Percentiles rank a stretch among this genome's conserved stretches.
Conservation (phyloP, 768 basidiomycete genomes). For the Lentinula sp. region DNA sequence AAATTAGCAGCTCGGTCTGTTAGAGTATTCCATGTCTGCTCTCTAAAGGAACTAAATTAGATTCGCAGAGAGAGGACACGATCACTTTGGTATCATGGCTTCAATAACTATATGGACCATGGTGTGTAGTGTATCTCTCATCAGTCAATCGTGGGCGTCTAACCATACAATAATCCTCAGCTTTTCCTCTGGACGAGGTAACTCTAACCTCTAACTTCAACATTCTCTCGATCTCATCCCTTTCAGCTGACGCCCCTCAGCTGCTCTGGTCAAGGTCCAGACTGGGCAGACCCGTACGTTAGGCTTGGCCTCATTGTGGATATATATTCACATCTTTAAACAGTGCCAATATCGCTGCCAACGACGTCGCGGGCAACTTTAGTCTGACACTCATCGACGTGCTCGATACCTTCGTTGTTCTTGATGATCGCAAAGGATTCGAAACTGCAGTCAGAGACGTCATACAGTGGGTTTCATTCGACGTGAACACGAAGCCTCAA, state of each 20-base stretch:
- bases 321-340: constrained; percentile 8
- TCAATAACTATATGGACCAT: constrained; percentile 78
- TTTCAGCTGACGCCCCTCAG: constrained; percentile 79
- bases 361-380: constrained; percentile 94
- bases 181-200: constrained; percentile 87
- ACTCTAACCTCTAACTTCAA: background rate
- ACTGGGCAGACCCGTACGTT: constrained; percentile 76
- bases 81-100: constrained; percentile 88
- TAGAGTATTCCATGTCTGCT: background rate
- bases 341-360: constrained; percentile 69
- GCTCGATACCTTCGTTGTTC: constrained; percentile 86
- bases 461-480: constrained; percentile 80
- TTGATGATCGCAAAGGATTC: constrained; percentile 73
- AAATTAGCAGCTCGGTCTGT: constrained; percentile 53
- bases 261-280: constrained; percentile 83
- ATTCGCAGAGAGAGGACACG: constrained; percentile 56
- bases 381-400: constrained; percentile 79
- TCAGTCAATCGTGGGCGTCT: constrained; percentile 14
- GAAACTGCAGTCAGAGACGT: constrained; percentile 80
- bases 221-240: constrained; percentile 1
- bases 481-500: constrained; percentile 94
- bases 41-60: background rate
- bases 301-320: constrained; percentile 3
- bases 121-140: constrained; percentile 36
- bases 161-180: constrained; percentile 23